These are phyloP conservation scores for Cordyceps cateniannulata DNA, from an alignment of 2,329 filamentous ascomycete genomes.

Conservation along the genomic window DNA sequence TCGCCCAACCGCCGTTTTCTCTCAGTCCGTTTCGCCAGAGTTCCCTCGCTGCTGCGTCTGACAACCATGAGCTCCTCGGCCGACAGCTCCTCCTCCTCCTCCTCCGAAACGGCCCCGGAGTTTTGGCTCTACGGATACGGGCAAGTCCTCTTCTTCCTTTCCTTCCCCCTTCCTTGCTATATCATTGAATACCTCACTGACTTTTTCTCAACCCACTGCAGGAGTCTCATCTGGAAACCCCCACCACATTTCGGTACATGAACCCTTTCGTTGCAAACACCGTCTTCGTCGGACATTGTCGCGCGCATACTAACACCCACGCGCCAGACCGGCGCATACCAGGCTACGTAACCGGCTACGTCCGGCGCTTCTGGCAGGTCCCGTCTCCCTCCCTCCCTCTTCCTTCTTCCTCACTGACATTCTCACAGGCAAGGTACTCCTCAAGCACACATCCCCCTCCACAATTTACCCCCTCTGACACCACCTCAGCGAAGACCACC, in stretches of 20 bases:
- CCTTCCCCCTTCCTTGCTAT: neutral
- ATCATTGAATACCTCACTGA: too few species aligned
- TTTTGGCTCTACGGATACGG: constrained; percentile 98
- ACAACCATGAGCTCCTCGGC: neutral
- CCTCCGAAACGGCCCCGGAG: constrained; percentile 40
- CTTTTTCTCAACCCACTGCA: constrained; percentile 17
- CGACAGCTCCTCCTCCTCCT: neutral
- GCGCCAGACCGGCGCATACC: constrained; percentile 70
- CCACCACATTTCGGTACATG: constrained; percentile 83
- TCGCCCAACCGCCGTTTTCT: neutral
- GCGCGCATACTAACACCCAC: constrained; percentile 6
- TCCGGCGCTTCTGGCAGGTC: constrained; percentile 97
- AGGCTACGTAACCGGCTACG: constrained; percentile 89
- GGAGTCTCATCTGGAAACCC: constrained; percentile 97
- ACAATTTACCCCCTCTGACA: neutral
- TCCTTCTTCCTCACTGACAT: constrained; percentile 10
- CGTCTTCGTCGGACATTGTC: too few species aligned
- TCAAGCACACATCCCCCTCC: neutral
- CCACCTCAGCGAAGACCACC: constrained; percentile 72
- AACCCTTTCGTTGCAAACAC: neutral
- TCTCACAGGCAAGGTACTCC: constrained; percentile 26
- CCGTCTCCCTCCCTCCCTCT: constrained; percentile 14
- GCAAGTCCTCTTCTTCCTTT: constrained; percentile 43
- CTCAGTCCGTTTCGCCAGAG: neutral
- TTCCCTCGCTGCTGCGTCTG: neutral